phyloP scores from a whole-genome alignment of 2,329 filamentous ascomycete species.

The Ophidiomyces ophidiicola region DNA sequence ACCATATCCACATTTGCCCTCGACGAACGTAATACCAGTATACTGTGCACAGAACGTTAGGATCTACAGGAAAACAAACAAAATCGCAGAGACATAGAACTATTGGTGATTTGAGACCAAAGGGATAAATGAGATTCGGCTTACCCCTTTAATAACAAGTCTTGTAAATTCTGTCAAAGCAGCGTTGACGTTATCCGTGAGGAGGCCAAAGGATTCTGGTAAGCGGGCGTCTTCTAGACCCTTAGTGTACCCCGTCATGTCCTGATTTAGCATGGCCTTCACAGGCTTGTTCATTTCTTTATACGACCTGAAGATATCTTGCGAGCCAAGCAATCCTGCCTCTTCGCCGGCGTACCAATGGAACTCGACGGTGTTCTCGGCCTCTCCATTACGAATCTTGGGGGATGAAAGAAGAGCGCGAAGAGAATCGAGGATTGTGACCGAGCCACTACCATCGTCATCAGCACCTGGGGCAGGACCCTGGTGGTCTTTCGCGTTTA shows the following conservation, averaged over 20 bases:
- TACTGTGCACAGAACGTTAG: conserved; percentile 5
- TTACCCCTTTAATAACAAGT: conserved; percentile 9
- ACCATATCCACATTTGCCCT: conserved; percentile 8
- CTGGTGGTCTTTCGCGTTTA: conserved; percentile 1
- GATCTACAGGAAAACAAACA: neutral
- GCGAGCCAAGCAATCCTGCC: conserved; percentile 7
- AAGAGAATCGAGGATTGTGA: conserved; percentile 5
- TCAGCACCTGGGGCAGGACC: conserved; percentile 11
- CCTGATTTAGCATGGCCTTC: conserved; percentile 12
- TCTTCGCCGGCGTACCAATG: conserved; percentile 13
- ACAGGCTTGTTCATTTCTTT: conserved; percentile 1
- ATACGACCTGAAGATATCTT: conserved; percentile 8
- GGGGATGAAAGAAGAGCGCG: conserved; percentile 4
- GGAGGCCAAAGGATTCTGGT: conserved; percentile 8
- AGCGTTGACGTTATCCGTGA: conserved; percentile 7
- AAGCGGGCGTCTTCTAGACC: neutral
- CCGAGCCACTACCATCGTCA: conserved; percentile 9
- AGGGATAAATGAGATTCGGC: neutral
- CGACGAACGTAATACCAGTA: conserved; percentile 6
- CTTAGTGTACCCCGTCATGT: conserved; percentile 10
- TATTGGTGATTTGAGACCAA: neutral
- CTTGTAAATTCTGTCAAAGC: conserved; percentile 10
- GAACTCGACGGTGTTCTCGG: conserved; percentile 10
- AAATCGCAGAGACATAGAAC: neutral
- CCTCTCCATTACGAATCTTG: conserved; percentile 6